Base-by-base conservation (phyloP, 495 filamentous ascomycete genomes). In the Trypethelium eluteriae region DNA sequence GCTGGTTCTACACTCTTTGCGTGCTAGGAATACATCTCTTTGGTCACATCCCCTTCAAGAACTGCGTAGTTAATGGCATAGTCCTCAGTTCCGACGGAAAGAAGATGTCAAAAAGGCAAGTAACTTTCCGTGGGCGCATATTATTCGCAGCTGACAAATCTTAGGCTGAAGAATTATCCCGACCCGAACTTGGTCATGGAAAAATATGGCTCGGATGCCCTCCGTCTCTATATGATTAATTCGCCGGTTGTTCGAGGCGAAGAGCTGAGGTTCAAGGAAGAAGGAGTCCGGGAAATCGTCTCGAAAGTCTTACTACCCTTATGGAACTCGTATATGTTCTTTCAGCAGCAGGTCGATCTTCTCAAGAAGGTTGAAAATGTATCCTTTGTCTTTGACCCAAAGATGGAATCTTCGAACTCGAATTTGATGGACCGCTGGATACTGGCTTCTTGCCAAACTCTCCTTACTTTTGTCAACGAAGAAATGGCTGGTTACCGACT, bases 401-500 rank as follows among this genome's bases (percentile, higher is more conserved):
- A 83, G 66, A 84, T 87, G 62, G 89, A 92, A 74, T 79, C 81
- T 46, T 85, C 81, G 12, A 96, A 93, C 74, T 86, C 85, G 41
- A 98, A 98, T 68, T 90, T 98, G 53, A 96, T 98, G 91, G 94
- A 98, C 73, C 85, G 87, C 68, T 98, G 94, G 94, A 94, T 98
- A 71, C 77, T 98, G 66, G 94, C 94, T 49, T 89, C 87, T 71
- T 96, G 92, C 76, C 94, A 98, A 74, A 93, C 89, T 73, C 83
- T 98, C 71, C 82, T 98, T 56, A 86, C 89, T 69, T 98, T 95
- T 74, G 91, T 97, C 46, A 93, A 98, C 75, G 82, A 92, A 74
- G 94, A 98, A 78, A 98, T 98, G 94, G 84, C 84, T 50, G 89
- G 85, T 79, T 74, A 82, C 64, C 39, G 75, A 50, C 71, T 73